phyloP scores from a whole-genome alignment of 306 rosid species.

The Myrica gale region DNA sequence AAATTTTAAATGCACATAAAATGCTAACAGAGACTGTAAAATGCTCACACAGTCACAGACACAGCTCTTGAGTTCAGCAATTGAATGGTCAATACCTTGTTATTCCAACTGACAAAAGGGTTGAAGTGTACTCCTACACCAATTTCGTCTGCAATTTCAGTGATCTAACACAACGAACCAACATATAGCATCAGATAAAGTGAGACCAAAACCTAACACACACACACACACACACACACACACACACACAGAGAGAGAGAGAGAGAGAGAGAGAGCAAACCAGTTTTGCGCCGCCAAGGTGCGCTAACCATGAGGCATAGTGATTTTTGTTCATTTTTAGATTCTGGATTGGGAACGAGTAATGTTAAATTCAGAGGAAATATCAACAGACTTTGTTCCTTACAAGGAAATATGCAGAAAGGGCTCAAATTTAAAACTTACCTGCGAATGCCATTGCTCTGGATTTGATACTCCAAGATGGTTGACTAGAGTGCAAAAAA shows the following conservation, averaged over 20 bases:
- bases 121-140: constrained; percentile 97
- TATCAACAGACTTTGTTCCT: constrained; percentile 15
- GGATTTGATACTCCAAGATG: constrained; percentile 52
- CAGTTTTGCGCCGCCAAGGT: constrained; percentile 79
- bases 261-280: constrained; percentile 42
- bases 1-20: constrained; percentile 6
- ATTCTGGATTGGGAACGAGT: constrained; percentile 46
- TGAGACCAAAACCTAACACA: constrained; percentile 10
- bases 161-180: constrained; percentile 52
- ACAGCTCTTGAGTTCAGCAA: constrained; percentile 1
- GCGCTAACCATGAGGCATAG: constrained; percentile 80
- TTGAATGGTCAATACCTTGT: constrained; percentile 55
- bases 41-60: not conserved
- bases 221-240: not conserved
- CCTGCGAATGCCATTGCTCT: constrained; percentile 68
- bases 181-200: constrained; percentile 23
- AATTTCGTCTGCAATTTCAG: constrained; percentile 67
- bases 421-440: constrained; percentile 27
- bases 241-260: not conserved
- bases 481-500: constrained; percentile 33
- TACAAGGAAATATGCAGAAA: constrained; percentile 14
- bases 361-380: not conserved
- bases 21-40: not conserved
- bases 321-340: constrained; percentile 75
- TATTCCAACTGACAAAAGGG: constrained; percentile 77